Percentiles rank a stretch among this genome's conserved stretches.
Evolutionary conservation across 805 yeast genomes (phyloP).

Genomic region (Starmerella tilneyi): DNA sequence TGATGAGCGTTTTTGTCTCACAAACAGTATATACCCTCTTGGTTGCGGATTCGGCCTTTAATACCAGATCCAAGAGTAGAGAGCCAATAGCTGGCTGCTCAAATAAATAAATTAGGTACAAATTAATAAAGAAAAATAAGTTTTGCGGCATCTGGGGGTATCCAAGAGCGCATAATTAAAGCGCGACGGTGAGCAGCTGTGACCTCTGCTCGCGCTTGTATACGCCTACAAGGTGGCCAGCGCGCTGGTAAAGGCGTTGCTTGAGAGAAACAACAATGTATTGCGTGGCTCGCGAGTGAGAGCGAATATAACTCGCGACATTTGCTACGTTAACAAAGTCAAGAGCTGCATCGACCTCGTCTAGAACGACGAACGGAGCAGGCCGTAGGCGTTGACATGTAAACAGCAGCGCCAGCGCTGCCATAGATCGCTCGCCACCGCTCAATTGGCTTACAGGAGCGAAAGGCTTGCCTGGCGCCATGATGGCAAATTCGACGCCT

Average conservation of each 20-base stretch:
- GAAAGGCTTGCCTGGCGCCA: constrained; percentile 92
- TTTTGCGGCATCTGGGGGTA: not conserved
- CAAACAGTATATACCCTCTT: not conserved
- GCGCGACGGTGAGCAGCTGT: constrained; percentile 15
- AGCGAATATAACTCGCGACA: constrained; percentile 75
- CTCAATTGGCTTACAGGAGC: constrained; percentile 85
- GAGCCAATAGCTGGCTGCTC: too few relatives aligned
- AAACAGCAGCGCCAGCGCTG: constrained; percentile 85
- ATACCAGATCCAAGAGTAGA: too few relatives aligned
- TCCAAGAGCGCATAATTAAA: not conserved
- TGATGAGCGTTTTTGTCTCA: too few relatives aligned
- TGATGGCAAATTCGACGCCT: constrained; percentile 83
- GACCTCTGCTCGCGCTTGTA: constrained; percentile 47
- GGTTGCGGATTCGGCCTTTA: too few relatives aligned
- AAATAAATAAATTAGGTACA: not conserved
- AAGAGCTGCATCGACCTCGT: constrained; percentile 96
- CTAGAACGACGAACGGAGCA: constrained; percentile 89
- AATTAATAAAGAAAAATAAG: not conserved
- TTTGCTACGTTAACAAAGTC: constrained; percentile 79
- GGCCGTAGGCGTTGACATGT: constrained; percentile 87
- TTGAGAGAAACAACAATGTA: constrained; percentile 89
- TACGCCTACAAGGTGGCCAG: constrained; percentile 87
- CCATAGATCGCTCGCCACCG: constrained; percentile 95
- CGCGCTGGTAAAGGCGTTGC: constrained; percentile 72
- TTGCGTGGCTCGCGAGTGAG: constrained; percentile 46